Evolutionary conservation across 2,329 filamentous ascomycete species (phyloP).

Genomic region (Myriosclerotinia duriaeana): DNA sequence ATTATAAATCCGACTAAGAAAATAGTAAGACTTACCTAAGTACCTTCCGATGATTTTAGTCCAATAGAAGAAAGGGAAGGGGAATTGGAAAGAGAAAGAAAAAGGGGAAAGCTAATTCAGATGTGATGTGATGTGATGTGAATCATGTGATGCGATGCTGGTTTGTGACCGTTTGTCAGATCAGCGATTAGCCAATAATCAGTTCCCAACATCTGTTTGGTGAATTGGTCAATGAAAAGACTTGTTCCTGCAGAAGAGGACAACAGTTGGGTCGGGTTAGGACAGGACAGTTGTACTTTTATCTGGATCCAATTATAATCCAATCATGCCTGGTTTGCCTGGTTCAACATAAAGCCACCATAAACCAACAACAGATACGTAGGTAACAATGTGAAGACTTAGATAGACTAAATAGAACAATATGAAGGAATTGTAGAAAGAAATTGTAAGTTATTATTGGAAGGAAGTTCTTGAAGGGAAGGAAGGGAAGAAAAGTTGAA

Average conservation of each 20-base stretch:
- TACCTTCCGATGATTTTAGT: background rate
- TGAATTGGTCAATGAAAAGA: slow-evolving; percentile 15
- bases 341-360: no score
- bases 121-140: no score
- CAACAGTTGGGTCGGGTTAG: background rate
- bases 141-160: background rate
- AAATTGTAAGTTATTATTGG: background rate
- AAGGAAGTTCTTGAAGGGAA: no score
- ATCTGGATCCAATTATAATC: background rate
- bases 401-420: background rate
- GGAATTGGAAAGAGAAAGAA: no score
- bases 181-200: background rate
- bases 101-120: background rate
- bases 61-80: background rate
- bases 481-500: background rate
- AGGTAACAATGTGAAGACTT: no score
- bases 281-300: background rate
- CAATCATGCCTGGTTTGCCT: background rate
- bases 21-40: no score
- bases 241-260: background rate
- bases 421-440: background rate
- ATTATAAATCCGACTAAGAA: slow-evolving; percentile 1
- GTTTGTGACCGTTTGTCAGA: background rate
- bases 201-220: background rate
- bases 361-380: no score